These are phyloP conservation scores for Iris pallida DNA, from an alignment of 116 monocot genomes.

Conservation along the genomic window DNA sequence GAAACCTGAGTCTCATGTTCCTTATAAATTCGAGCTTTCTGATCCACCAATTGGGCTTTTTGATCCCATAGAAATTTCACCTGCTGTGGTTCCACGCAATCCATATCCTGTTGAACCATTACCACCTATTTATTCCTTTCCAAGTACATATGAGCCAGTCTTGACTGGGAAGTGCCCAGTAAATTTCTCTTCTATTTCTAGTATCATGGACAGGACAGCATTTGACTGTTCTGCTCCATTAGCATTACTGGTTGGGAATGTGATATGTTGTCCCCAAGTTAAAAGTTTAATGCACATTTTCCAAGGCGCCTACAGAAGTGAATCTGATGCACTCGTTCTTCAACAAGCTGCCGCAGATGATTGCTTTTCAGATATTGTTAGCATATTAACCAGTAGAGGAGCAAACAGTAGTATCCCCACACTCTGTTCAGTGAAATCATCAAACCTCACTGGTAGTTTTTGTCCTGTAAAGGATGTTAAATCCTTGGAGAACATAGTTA, in stretches of 20 bases:
- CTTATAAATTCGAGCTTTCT: slow-evolving; percentile 65
- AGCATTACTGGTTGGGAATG: slow-evolving; percentile 78
- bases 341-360: slow-evolving; percentile 54
- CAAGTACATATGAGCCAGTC: slow-evolving; percentile 72
- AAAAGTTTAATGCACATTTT: slow-evolving; percentile 86
- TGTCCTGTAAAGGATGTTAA: slow-evolving; percentile 79
- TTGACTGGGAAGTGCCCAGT: slow-evolving; percentile 84
- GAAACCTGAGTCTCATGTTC: slow-evolving; percentile 35
- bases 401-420: slow-evolving; percentile 65
- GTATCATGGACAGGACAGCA: slow-evolving; percentile 75
- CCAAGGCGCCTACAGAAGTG: slow-evolving; percentile 56
- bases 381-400: slow-evolving; percentile 76
- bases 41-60: slow-evolving; percentile 76
- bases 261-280: slow-evolving; percentile 97
- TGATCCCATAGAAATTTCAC: slow-evolving; percentile 92
- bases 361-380: slow-evolving; percentile 90
- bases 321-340: slow-evolving; percentile 54
- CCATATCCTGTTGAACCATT: slow-evolving; percentile 71
- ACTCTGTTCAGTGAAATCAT: slow-evolving; percentile 65
- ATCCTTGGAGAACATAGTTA: slow-evolving; percentile 76
- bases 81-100: slow-evolving; percentile 65
- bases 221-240: slow-evolving; percentile 91
- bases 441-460: slow-evolving; percentile 72
- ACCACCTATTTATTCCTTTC: slow-evolving; percentile 94
- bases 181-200: slow-evolving; percentile 77